These are phyloP conservation scores for Syzygium jambos DNA, from an alignment of 345 rosid genomes.

Conservation along the genomic window DNA sequence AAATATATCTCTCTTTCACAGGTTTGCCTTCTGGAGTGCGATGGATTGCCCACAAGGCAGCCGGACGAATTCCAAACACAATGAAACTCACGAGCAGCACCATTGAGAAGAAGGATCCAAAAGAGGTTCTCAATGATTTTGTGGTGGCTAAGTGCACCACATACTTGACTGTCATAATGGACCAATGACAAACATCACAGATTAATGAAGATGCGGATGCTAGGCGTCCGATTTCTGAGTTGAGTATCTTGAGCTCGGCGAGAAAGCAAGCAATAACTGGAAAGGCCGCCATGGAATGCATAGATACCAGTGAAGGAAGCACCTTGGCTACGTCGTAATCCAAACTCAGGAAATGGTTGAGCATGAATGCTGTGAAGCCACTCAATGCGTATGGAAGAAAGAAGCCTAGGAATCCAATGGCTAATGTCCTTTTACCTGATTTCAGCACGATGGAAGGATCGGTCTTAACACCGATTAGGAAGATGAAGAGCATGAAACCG, in stretches of 20 bases:
- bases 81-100: constrained; percentile 4
- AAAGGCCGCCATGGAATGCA: constrained; percentile 26
- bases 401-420: constrained; percentile 10
- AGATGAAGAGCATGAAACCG: constrained; percentile 26
- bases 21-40: constrained; percentile 22
- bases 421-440: constrained; percentile 8
- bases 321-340: constrained; percentile 3
- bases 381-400: constrained; percentile 8
- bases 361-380: background rate
- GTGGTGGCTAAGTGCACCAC: background rate
- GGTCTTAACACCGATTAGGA: constrained; percentile 28
- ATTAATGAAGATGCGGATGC: constrained; percentile 23
- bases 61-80: constrained; percentile 15
- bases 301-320: constrained; percentile 1
- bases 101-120: background rate
- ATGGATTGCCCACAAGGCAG: constrained; percentile 18
- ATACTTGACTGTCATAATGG: background rate
- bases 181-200: constrained; percentile 8
- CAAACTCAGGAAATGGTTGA: background rate
- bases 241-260: constrained; percentile 24
- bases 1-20: constrained; percentile 22
- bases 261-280: constrained; percentile 24
- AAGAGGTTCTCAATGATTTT: constrained; percentile 6
- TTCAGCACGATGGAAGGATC: constrained; percentile 8
- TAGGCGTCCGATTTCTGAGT: constrained; percentile 35